Evolutionary conservation across 2,329 filamentous ascomycete species (phyloP).

Genomic region (Curvularia sp.): DNA sequence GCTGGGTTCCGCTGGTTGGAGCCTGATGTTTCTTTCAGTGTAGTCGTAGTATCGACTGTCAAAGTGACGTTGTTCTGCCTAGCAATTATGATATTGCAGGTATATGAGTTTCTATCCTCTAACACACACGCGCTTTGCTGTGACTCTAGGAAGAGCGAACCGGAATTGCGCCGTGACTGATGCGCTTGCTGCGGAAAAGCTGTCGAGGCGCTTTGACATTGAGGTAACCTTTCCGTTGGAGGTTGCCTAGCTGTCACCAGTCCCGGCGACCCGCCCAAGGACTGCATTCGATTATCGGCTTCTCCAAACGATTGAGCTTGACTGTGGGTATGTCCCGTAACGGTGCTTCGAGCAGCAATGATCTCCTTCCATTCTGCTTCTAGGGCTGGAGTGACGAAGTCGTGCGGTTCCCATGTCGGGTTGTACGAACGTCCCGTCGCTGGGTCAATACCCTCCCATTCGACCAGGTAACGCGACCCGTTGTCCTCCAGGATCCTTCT

Average conservation of each 20-base stretch:
- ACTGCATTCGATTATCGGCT: conserved; percentile 5
- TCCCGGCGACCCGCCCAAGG: conserved; percentile 6
- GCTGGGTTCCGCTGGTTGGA: conserved; percentile 9
- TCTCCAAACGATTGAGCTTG: conserved; percentile 9
- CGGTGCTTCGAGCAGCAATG: conserved; percentile 9
- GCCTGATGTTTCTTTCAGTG: conserved; percentile 9
- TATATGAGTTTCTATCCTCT: conserved; percentile 8
- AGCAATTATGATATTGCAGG: conserved; percentile 5
- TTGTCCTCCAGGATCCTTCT: conserved; percentile 16
- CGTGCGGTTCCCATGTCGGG: conserved; percentile 14
- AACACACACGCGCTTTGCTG: conserved; percentile 8
- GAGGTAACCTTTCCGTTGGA: background rate
- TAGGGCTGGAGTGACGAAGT: conserved; percentile 14
- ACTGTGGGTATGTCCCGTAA: conserved; percentile 7
- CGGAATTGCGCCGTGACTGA: conserved; percentile 5
- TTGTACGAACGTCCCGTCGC: conserved; percentile 9
- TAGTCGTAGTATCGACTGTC: conserved; percentile 10
- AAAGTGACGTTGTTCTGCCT: conserved; percentile 5
- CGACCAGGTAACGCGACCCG: conserved; percentile 10
- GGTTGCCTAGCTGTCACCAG: background rate
- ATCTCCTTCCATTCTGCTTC: conserved; percentile 14
- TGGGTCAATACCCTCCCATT: conserved; percentile 14
- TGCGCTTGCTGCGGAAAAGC: conserved; percentile 11
- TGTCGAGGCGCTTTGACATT: conserved; percentile 6
- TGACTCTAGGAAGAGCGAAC: conserved; percentile 10